Base-by-base conservation (phyloP, 768 basidiomycete species). In the Pholiota molesta region DNA sequence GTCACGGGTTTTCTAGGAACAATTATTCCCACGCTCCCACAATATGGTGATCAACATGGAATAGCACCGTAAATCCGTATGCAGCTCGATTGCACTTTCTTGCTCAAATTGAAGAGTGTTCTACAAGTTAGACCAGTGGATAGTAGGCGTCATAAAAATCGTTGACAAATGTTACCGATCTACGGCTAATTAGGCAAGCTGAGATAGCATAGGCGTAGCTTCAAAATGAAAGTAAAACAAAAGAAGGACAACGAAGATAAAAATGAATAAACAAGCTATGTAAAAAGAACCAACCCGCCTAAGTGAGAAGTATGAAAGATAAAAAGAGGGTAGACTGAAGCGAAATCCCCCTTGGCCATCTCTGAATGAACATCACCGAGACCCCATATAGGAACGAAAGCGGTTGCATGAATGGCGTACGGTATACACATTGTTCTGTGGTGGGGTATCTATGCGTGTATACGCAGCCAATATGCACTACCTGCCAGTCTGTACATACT, bases 181-280 rank as follows among this genome's bases (percentile, higher is more conserved):
- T 61, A 66, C 60, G 62, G 59, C 26, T 61, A 33, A 63, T 63
- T 63, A 66, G 40, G 52, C 59, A 49, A 26, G 45, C 58, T 61
- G 55, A 52, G 47, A 49, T 49, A 49, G 47, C 21, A 26, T 49
- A 49, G 9, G 13, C 21, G 23, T 49, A 49, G 19, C 47, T 49
- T 13, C 47, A 49, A 49, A 57, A 64, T 60, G 61, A 45, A 63
- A 52, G 42, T 5, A 26, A 28, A 21, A 45, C 19, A 47, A 57
- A 31, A 19, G 8, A 29, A 40, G 1, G 53, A 19, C 29, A 45
- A 45, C 62, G 35, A 53, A 61, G 57, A 21, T 31, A 52, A 67
- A 63, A 52, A 3, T 49, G 23, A 49, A 49, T 49, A 49, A 49
- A 49, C 47, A 49, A 26, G 47, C 17, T 21, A 26, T 26, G 26